Percentiles rank a stretch among this genome's conserved stretches.
These are phyloP conservation scores for Dictyostelium capitatum DNA, from an alignment of 78 protist genomes.

Conservation along the genomic window DNA sequence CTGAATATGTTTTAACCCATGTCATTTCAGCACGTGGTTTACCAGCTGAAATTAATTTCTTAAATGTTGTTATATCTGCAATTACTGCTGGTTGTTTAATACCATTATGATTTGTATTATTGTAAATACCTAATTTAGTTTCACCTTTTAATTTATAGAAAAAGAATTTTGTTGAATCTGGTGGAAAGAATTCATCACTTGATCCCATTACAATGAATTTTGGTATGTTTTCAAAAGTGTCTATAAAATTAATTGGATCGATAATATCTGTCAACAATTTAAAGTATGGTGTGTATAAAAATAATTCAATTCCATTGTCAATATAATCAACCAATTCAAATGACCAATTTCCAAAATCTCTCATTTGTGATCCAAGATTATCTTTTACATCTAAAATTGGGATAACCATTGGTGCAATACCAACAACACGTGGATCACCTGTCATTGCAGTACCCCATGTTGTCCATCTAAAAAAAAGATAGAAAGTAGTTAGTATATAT, in stretches of 20 bases:
- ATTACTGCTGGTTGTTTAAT: background rate
- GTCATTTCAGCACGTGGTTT: background rate
- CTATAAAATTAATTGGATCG: conserved; percentile 34
- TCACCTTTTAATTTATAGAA: conserved; percentile 23
- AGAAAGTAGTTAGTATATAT: no score
- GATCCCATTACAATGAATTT: conserved; percentile 34
- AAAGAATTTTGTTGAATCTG: conserved; percentile 48
- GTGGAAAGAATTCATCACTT: conserved; percentile 63
- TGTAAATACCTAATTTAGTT: conserved; percentile 9
- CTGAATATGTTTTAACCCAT: background rate
- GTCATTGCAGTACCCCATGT: conserved; percentile 64
- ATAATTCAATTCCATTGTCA: background rate
- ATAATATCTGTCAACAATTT: conserved; percentile 5
- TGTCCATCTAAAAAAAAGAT: no score
- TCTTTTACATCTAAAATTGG: conserved; percentile 13
- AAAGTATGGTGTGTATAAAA: background rate
- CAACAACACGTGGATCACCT: conserved; percentile 63
- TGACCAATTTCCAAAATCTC: conserved; percentile 43
- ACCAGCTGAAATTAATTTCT: background rate
- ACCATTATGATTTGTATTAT: conserved; percentile 22
- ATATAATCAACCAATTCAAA: conserved; percentile 38
- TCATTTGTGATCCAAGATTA: conserved; percentile 6
- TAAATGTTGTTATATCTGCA: background rate
- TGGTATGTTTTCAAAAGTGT: background rate
- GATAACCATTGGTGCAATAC: conserved; percentile 67